Evolutionary conservation across 805 yeast genomes (phyloP).

Genomic region (Schizosaccharomyces cryophilus): DNA sequence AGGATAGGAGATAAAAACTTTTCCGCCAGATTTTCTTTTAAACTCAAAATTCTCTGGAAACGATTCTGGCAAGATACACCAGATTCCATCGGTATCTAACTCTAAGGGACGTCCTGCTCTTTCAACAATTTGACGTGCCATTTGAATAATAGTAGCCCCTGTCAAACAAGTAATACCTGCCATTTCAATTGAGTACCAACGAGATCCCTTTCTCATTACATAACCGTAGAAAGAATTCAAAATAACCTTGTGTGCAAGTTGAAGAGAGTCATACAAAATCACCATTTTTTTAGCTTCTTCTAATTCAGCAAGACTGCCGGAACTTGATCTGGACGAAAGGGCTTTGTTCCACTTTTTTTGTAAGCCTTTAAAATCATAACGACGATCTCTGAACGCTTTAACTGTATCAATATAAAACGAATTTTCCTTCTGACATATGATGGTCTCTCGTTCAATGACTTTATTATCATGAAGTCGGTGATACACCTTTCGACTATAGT

Average conservation of each 20-base stretch:
- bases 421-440: slow-evolving; percentile 89
- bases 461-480: slow-evolving; percentile 60
- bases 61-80: slow-evolving; percentile 88
- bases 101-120: slow-evolving; percentile 86
- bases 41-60: slow-evolving; percentile 76
- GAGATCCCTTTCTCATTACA: slow-evolving; percentile 94
- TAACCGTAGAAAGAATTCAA: slow-evolving; percentile 92
- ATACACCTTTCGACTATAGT: slow-evolving; percentile 65
- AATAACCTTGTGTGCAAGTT: slow-evolving; percentile 89
- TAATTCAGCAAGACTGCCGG: slow-evolving; percentile 28
- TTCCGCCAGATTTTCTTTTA: slow-evolving; percentile 52
- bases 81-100: slow-evolving; percentile 94
- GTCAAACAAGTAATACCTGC: slow-evolving; percentile 97
- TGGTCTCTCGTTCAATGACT: slow-evolving; percentile 70
- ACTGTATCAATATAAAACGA: slow-evolving; percentile 94
- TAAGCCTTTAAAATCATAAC: slow-evolving; percentile 81
- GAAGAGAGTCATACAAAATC: slow-evolving; percentile 79
- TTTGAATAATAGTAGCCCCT: slow-evolving; percentile 92
- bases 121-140: slow-evolving; percentile 82
- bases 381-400: slow-evolving; percentile 76
- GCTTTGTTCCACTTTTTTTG: slow-evolving; percentile 90
- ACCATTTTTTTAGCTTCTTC: slow-evolving; percentile 92
- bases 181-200: slow-evolving; percentile 99
- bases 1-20: slow-evolving; percentile 60
- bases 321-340: slow-evolving; percentile 25